These are phyloP conservation scores for Cutaneotrichosporon spelunceum DNA, from an alignment of 1,284 basidiomycete genomes.

Conservation along the genomic window DNA sequence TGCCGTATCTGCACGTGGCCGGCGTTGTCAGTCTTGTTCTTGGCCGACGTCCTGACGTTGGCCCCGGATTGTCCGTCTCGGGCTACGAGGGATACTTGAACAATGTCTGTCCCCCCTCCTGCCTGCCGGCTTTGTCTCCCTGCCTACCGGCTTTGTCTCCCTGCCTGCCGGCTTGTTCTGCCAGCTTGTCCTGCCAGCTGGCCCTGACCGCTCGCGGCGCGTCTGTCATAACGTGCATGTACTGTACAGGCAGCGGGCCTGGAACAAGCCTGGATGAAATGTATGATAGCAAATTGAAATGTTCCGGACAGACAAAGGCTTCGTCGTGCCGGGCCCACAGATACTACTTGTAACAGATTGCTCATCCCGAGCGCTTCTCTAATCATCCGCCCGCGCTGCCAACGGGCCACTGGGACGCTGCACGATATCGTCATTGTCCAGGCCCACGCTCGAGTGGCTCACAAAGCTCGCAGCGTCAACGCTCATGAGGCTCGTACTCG, in stretches of 20 bases:
- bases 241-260: neutral
- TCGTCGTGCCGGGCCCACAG: neutral
- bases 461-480: conserved; percentile 9
- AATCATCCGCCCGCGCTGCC: conserved; percentile 12
- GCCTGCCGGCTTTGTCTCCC: no score
- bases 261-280: neutral
- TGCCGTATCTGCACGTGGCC: no score
- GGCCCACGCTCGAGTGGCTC: neutral
- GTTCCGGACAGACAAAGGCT: neutral
- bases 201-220: no score
- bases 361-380: neutral
- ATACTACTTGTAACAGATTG: neutral
- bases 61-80: no score
- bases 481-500: neutral
- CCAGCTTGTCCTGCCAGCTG: no score
- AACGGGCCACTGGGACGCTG: conserved; percentile 9
- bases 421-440: conserved; percentile 1
- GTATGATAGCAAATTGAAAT: neutral
- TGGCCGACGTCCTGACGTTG: no score
- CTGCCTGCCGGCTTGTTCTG: no score
- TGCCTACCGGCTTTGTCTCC: no score
- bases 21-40: no score
- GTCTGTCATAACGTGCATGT: neutral
- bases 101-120: no score
- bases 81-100: no score